phyloP scores from a whole-genome alignment of 2,329 filamentous ascomycete species.

The Aspergillus quadrilineatus region DNA sequence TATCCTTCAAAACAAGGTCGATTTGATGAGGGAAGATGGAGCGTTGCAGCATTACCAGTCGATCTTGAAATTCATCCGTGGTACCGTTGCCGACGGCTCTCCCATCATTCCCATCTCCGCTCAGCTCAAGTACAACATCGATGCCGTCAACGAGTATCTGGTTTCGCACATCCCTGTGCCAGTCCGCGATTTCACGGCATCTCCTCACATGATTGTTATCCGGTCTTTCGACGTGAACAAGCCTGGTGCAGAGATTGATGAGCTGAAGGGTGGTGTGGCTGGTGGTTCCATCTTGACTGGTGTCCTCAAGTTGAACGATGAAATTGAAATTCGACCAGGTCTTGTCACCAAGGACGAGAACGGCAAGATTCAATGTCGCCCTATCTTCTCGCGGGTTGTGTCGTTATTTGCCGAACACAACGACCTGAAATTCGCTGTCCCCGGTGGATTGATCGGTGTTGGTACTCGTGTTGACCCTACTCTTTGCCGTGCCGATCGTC shows the following conservation, averaged over 20 bases:
- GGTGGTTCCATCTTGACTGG: slow-evolving; percentile 95
- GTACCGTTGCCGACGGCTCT: slow-evolving; percentile 90
- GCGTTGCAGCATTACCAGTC: slow-evolving; percentile 94
- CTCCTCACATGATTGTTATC: slow-evolving; percentile 98
- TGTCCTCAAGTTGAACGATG: slow-evolving; percentile 93
- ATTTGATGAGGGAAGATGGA: slow-evolving; percentile 94
- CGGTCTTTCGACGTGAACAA: slow-evolving; percentile 99
- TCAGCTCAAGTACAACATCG: slow-evolving; percentile 99
- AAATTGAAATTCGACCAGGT: slow-evolving; percentile 98
- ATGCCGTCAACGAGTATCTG: slow-evolving; percentile 94
- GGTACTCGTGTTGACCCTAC: slow-evolving; percentile 97
- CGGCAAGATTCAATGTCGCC: slow-evolving; percentile 92
- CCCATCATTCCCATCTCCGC: slow-evolving; percentile 96
- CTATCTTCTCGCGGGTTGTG: slow-evolving; percentile 93
- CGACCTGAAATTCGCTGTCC: slow-evolving; percentile 96
- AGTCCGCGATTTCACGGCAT: slow-evolving; percentile 81
- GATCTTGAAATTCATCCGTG: slow-evolving; percentile 96
- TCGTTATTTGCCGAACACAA: slow-evolving; percentile 97
- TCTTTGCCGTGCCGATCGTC: slow-evolving; percentile 96
- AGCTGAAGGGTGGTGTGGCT: slow-evolving; percentile 96
- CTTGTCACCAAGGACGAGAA: slow-evolving; percentile 94
- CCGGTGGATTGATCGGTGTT: slow-evolving; percentile 96
- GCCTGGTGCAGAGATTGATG: slow-evolving; percentile 96
- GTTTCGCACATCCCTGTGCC: slow-evolving; percentile 94
- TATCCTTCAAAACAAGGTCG: slow-evolving; percentile 99